Conservation (phyloP, 768 basidiomycete species). For the Sarcomyxa edulis region DNA sequence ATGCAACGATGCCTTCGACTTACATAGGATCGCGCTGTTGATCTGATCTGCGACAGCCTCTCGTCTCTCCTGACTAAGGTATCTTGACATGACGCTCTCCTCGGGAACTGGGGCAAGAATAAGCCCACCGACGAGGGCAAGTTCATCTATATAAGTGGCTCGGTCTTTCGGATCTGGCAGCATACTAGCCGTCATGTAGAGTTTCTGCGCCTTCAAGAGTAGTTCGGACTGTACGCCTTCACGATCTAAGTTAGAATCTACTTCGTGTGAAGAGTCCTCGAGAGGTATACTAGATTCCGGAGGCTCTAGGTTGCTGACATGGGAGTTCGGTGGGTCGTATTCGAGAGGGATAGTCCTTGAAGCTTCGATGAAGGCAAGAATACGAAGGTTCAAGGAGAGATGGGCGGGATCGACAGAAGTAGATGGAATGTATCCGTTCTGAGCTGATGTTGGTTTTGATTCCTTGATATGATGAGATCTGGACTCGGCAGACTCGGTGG, state of each 20-base stretch:
- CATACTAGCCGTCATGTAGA: slow-evolving; percentile 56
- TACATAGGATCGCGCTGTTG: slow-evolving; percentile 80
- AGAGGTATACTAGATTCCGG: slow-evolving; percentile 1
- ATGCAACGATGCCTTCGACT: slow-evolving; percentile 23
- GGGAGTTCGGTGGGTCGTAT: slow-evolving; percentile 23
- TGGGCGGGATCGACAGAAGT: slow-evolving; percentile 73
- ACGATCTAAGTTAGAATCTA: slow-evolving; percentile 28
- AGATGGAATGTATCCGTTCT: slow-evolving; percentile 44
- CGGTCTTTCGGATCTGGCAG: slow-evolving; percentile 54
- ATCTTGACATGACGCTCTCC: slow-evolving; percentile 67
- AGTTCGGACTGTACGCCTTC: slow-evolving; percentile 45
- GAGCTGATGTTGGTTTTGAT: slow-evolving; percentile 22
- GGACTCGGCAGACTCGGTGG: slow-evolving; percentile 9
- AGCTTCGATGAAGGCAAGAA: slow-evolving; percentile 83
- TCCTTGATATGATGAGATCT: slow-evolving; percentile 15
- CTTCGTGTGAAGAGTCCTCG: slow-evolving; percentile 14
- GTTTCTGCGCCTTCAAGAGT: slow-evolving; percentile 56
- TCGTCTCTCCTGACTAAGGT: slow-evolving; percentile 71
- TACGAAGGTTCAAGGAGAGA: slow-evolving; percentile 78
- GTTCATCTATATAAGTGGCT: slow-evolving; percentile 59
- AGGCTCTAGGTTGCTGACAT: slow-evolving; percentile 8
- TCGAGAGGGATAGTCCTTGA: slow-evolving; percentile 68
- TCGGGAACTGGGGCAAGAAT: slow-evolving; percentile 84
- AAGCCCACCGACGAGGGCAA: slow-evolving; percentile 69
- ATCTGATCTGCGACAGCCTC: slow-evolving; percentile 85